Base-by-base conservation (phyloP, 2,329 filamentous ascomycete species). In the Ambrosiella cleistominuta region DNA sequence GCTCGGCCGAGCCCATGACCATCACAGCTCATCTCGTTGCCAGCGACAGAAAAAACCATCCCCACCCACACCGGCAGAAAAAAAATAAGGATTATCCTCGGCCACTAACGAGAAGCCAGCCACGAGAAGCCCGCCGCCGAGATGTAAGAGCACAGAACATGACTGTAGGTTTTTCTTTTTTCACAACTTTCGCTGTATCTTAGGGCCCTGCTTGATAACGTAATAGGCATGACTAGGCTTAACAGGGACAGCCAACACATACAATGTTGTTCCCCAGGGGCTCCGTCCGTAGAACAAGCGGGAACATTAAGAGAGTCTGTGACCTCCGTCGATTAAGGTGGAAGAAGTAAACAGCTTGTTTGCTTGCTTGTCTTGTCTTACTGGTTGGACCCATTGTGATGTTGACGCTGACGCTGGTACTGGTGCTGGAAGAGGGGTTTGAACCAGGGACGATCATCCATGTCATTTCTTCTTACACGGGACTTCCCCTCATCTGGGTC, bases 231-330 rank as follows among this genome's bases (percentile, higher is more conserved):
- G 56, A 36, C 42, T 53, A 57, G n/a, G 50, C n/a, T 54, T 15
- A 47, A 36, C 37, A 60, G 53, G 60, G 61, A 62, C 44, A 13
- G 19, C 44, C n/a, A 47, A 13, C 44, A 47, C 44, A 13, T 11
- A 19, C n/a, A 8, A 3, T 27, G 27, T 27, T 27, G 27, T 27
- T 27, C 27, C 4, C 27, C 27, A 27, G 27, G 27, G 27, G 3
- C 27, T 27, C 27, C 27, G 27, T 27, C 27, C 27, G 27, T 27
- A 27, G 27, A 27, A 27, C 27, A 27, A 27, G 3, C 4, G 27
- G 2, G 27, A 27, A 27, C 3, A 27, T 27, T 3, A 27, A 27
- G 27, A 27, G 27, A 27, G 27, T 27, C 27, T 3, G 27, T 27
- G 27, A 27, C 27, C 27, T 27, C 3, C 3, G 27, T 27, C 27